Conservation (phyloP, 805 yeast genomes). For the Pichia paraexigua region DNA sequence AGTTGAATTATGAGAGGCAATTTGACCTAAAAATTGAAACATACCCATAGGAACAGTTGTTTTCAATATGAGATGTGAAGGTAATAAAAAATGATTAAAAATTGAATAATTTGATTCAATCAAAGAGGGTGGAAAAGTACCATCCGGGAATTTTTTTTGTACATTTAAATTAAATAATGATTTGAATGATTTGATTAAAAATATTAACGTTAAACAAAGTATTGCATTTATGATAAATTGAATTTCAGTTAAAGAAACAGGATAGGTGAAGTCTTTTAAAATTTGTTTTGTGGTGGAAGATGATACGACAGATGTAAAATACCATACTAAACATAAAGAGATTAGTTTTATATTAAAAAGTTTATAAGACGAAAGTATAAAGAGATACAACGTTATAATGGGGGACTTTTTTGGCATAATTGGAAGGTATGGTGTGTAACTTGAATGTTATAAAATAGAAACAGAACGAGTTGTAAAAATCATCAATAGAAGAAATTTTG, state of each 20-base stretch:
- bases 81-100: conserved; percentile 38
- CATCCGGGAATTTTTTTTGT: conserved; percentile 34
- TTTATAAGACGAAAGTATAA: conserved; percentile 9
- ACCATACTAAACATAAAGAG: conserved; percentile 67
- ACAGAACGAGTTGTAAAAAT: no score
- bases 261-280: conserved; percentile 59
- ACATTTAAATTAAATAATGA: conserved; percentile 12
- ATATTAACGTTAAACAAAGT: conserved; percentile 39
- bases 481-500: not conserved
- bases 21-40: conserved; percentile 89
- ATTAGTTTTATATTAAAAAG: conserved; percentile 25
- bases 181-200: conserved; percentile 13
- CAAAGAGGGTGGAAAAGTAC: conserved; percentile 39
- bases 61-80: conserved; percentile 42
- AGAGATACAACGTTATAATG: not conserved
- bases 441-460: no score
- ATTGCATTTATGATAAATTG: conserved; percentile 72
- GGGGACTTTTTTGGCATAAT: not conserved
- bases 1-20: conserved; percentile 88
- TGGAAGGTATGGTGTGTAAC: no score
- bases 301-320: conserved; percentile 68
- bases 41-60: conserved; percentile 91
- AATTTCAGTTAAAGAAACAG: conserved; percentile 82
- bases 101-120: conserved; percentile 25
- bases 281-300: conserved; percentile 77